A percentile compares a stretch with the other conserved stretches of the same genome.
These are phyloP conservation scores for Phytophthora fragariaefolia DNA, from an alignment of 352 stramenopile species.

Conservation along the genomic window DNA sequence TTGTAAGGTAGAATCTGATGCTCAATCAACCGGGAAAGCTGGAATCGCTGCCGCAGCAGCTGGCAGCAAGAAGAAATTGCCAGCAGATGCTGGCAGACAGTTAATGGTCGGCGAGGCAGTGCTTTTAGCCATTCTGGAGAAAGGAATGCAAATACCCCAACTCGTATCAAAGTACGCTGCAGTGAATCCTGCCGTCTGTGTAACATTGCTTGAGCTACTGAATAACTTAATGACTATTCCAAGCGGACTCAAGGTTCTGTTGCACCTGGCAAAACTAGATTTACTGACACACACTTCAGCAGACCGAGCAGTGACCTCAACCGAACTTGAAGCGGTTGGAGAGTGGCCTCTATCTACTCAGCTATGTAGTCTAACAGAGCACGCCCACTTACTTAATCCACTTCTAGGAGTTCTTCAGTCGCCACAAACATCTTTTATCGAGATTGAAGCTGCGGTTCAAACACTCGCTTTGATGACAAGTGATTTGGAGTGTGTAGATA, in stretches of 20 bases:
- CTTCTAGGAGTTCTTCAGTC: constrained; percentile 50
- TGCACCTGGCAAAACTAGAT: constrained; percentile 35
- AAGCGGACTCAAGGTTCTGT: constrained; percentile 40
- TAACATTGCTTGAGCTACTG: constrained; percentile 38
- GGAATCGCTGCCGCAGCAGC: constrained; percentile 7
- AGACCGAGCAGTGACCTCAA: not conserved
- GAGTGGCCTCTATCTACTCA: constrained; percentile 42
- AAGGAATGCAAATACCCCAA: constrained; percentile 28
- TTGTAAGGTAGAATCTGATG: constrained; percentile 12
- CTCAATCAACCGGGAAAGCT: constrained; percentile 13
- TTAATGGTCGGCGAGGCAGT: constrained; percentile 36
- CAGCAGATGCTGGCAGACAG: constrained; percentile 26
- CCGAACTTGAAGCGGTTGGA: not conserved
- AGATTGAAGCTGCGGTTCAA: constrained; percentile 53
- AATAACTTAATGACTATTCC: constrained; percentile 41
- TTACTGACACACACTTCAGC: not conserved
- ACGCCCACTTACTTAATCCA: constrained; percentile 39
- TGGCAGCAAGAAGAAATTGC: constrained; percentile 52
- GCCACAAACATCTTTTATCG: constrained; percentile 43
- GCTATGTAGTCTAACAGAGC: constrained; percentile 28
- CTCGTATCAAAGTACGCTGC: constrained; percentile 35
- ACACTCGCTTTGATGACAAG: constrained; percentile 40
- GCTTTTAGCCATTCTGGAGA: constrained; percentile 41
- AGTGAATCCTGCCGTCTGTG: constrained; percentile 38
- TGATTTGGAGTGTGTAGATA: constrained; percentile 19